These are phyloP conservation scores for Eustoma russellianum DNA, from an alignment of 257 asterid species.

Conservation along the genomic window DNA sequence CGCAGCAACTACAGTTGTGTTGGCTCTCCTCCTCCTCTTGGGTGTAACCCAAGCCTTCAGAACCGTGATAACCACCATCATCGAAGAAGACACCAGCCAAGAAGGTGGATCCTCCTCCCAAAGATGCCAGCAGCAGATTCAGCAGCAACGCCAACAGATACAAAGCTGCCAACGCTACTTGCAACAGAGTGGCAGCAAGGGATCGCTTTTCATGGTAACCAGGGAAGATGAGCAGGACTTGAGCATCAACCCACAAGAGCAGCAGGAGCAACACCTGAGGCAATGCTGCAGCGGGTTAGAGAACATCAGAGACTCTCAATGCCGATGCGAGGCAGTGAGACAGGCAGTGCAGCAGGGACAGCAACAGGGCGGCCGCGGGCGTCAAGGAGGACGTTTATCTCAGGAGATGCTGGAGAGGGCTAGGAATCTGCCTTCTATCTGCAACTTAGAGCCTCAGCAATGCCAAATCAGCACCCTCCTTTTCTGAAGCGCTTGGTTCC, in stretches of 20 bases:
- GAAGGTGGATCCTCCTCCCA: background rate
- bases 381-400: background rate
- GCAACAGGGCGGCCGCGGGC: conserved; percentile 17
- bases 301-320: conserved; percentile 16
- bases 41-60: conserved; percentile 11
- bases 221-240: background rate
- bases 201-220: conserved; percentile 8
- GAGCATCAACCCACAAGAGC: conserved; percentile 2
- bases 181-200: background rate
- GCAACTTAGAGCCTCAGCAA: conserved; percentile 14
- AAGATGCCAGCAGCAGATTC: conserved; percentile 6
- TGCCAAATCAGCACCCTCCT: conserved; percentile 17
- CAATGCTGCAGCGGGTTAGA: conserved; percentile 27
- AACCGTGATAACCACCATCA: conserved; percentile 16
- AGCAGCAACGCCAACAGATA: conserved; percentile 3
- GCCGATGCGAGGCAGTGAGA: conserved; percentile 36
- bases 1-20: conserved; percentile 6
- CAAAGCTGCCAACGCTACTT: conserved; percentile 14
- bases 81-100: conserved; percentile 5
- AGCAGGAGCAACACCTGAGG: conserved; percentile 4
- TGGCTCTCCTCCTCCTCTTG: conserved; percentile 11
- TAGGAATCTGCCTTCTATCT: conserved; percentile 19
- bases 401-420: conserved; percentile 21
- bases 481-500: background rate
- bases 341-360: conserved; percentile 15